A percentile compares a stretch with the other conserved stretches of the same genome.
phyloP scores from a whole-genome alignment of 306 rosid species.

The Quercus dentata region DNA sequence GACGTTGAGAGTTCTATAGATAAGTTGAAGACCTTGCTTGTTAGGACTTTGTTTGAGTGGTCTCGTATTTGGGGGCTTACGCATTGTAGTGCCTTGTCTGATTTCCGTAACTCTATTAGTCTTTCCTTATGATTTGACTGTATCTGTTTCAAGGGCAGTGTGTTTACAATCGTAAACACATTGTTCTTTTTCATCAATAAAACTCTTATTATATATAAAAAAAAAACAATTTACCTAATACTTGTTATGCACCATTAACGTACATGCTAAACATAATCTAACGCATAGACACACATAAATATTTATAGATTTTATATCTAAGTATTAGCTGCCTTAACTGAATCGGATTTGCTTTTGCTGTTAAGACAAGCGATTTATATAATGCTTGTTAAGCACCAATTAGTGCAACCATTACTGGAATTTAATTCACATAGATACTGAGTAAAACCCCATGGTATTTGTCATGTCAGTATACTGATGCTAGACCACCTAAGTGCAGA shows the following conservation, averaged over 20 bases:
- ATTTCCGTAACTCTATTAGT: too few species aligned
- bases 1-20: too few species aligned
- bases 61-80: too few species aligned
- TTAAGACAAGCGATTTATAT: constrained; percentile 9
- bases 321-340: background rate
- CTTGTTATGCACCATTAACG: background rate
- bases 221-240: background rate
- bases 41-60: too few species aligned
- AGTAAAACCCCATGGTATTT: constrained; percentile 34
- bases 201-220: too few species aligned
- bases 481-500: constrained; percentile 80
- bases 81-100: too few species aligned
- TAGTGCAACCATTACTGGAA: constrained; percentile 12
- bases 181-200: too few species aligned
- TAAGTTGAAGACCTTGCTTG: too few species aligned
- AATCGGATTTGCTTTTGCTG: constrained; percentile 12
- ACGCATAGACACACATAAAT: background rate
- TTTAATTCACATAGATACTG: constrained; percentile 21
- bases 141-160: too few species aligned
- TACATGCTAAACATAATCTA: background rate
- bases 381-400: background rate
- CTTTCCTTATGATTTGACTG: too few species aligned
- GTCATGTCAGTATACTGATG: constrained; percentile 52
- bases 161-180: too few species aligned
- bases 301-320: background rate